A percentile compares a stretch with the other conserved stretches of the same genome.
Evolutionary conservation across 2,329 filamentous ascomycete genomes (phyloP).

Genomic region (Verticillium nonalfalfae): DNA sequence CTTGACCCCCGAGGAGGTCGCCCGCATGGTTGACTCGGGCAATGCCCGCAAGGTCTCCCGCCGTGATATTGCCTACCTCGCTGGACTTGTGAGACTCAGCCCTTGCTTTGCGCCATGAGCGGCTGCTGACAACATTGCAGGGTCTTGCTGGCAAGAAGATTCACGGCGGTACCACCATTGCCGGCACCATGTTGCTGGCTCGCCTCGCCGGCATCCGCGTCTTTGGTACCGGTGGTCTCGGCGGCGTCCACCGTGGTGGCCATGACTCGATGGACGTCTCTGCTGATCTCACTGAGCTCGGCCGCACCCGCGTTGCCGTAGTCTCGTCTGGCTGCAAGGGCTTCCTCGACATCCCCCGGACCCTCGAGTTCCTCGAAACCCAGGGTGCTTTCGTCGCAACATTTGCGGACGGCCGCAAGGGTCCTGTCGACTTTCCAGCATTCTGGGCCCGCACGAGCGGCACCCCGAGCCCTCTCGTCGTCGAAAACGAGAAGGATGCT

Average conservation of each 20-base stretch:
- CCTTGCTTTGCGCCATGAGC: background rate
- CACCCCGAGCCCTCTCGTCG: slow-evolving; percentile 66
- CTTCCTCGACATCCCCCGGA: slow-evolving; percentile 86
- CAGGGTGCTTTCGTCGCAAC: slow-evolving; percentile 79
- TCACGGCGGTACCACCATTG: slow-evolving; percentile 88
- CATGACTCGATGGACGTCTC: slow-evolving; percentile 88
- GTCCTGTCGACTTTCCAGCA: slow-evolving; percentile 76
- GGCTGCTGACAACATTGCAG: slow-evolving; percentile 24
- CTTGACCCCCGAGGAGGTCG: slow-evolving; percentile 64
- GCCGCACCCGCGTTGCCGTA: slow-evolving; percentile 81
- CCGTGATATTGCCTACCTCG: slow-evolving; percentile 76
- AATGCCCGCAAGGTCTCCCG: slow-evolving; percentile 77
- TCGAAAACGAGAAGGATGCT: slow-evolving; percentile 72
- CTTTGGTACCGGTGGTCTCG: slow-evolving; percentile 91
- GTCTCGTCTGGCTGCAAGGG: slow-evolving; percentile 91
- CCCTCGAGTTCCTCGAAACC: slow-evolving; percentile 70
- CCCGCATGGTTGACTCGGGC: slow-evolving; percentile 60
- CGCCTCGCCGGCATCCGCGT: slow-evolving; percentile 81
- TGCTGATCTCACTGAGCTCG: slow-evolving; percentile 89
- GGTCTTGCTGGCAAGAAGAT: slow-evolving; percentile 60
- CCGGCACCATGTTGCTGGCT: slow-evolving; percentile 88
- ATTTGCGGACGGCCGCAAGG: slow-evolving; percentile 65
- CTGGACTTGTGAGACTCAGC: slow-evolving; percentile 59
- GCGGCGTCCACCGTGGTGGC: slow-evolving; percentile 86
- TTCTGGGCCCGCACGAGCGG: slow-evolving; percentile 92